phyloP scores from a whole-genome alignment of 2,329 filamentous ascomycete genomes.

The Chaetomiaceae sp. region DNA sequence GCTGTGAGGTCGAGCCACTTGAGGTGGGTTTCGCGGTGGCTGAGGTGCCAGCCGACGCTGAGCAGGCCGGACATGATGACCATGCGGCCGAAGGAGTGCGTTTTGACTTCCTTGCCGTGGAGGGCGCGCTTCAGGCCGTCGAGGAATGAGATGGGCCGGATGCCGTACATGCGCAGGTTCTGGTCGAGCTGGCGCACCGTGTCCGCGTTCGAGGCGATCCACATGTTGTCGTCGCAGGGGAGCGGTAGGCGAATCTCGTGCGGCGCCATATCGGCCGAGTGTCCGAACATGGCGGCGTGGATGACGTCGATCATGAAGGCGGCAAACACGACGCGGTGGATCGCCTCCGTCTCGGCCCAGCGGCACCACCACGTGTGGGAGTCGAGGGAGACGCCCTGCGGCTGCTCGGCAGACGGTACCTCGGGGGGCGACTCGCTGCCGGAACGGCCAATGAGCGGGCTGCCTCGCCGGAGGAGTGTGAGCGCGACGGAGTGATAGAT shows the following conservation, averaged over 20 bases:
- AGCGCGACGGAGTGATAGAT: slow-evolving; percentile 85
- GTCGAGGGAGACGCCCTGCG: slow-evolving; percentile 31
- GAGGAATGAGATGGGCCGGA: slow-evolving; percentile 73
- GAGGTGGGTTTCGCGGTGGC: slow-evolving; percentile 77
- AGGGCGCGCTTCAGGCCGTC: slow-evolving; percentile 79
- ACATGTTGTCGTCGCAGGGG: slow-evolving; percentile 80
- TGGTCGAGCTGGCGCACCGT: slow-evolving; percentile 72
- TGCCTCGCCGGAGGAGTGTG: slow-evolving; percentile 77
- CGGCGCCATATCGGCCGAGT: slow-evolving; percentile 82
- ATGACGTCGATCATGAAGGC: slow-evolving; percentile 86
- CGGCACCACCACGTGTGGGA: slow-evolving; percentile 65
- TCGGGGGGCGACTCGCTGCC: slow-evolving; percentile 74
- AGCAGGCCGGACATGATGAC: slow-evolving; percentile 85
- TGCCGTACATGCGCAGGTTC: slow-evolving; percentile 68
- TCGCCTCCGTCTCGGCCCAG: slow-evolving; percentile 86
- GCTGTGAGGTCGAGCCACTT: slow-evolving; percentile 67
- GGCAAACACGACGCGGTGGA: slow-evolving; percentile 77
- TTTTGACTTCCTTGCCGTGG: slow-evolving; percentile 72
- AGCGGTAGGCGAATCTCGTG: slow-evolving; percentile 82
- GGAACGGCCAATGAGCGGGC: slow-evolving; percentile 74
- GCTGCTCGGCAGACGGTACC: slow-evolving; percentile 36
- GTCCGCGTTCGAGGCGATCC: slow-evolving; percentile 73
- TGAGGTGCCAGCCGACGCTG: slow-evolving; percentile 90
- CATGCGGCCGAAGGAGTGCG: slow-evolving; percentile 81
- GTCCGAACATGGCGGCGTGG: slow-evolving; percentile 88